phyloP scores from a whole-genome alignment of 1,139 yeast genomes.

The Saccharomyces hybrid region DNA sequence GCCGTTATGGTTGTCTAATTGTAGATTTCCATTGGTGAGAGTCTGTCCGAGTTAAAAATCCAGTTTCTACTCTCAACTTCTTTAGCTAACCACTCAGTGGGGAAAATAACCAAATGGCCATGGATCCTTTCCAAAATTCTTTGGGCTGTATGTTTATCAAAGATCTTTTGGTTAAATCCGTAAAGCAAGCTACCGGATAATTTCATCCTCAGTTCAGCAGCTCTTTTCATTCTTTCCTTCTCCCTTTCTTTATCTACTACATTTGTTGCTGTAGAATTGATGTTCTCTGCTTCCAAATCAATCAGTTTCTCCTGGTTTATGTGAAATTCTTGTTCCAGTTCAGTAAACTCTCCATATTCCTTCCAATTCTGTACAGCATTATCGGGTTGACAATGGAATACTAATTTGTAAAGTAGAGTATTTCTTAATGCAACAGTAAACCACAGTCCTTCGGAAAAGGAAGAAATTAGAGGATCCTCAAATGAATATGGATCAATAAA shows the following conservation, averaged over 20 bases:
- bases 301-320: slow-evolving; percentile 41
- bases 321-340: slow-evolving; percentile 48
- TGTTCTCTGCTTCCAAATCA: slow-evolving; percentile 20
- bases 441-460: slow-evolving; percentile 86
- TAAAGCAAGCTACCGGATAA: slow-evolving; percentile 25
- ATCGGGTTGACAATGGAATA: slow-evolving; percentile 94
- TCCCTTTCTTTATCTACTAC: slow-evolving; percentile 1
- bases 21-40: slow-evolving; percentile 92
- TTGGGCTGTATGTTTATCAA: slow-evolving; percentile 72
- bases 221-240: slow-evolving; percentile 10
- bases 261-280: slow-evolving; percentile 7
- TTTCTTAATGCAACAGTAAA: slow-evolving; percentile 75
- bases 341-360: slow-evolving; percentile 68
- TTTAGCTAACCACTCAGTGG: slow-evolving; percentile 79
- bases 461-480: slow-evolving; percentile 73
- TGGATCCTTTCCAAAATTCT: slow-evolving; percentile 64
- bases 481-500: slow-evolving; percentile 83
- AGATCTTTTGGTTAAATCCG: slow-evolving; percentile 43
- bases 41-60: slow-evolving; percentile 88
- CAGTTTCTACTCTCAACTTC: slow-evolving; percentile 89
- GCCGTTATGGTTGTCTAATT: slow-evolving; percentile 38
- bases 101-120: slow-evolving; percentile 86
- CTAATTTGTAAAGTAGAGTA: slow-evolving; percentile 70
- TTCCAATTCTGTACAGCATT: slow-evolving; percentile 82
- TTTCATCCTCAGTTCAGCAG: slow-evolving; percentile 23